phyloP scores from a whole-genome alignment of 331 rosid genomes.

The Acacia concinna region DNA sequence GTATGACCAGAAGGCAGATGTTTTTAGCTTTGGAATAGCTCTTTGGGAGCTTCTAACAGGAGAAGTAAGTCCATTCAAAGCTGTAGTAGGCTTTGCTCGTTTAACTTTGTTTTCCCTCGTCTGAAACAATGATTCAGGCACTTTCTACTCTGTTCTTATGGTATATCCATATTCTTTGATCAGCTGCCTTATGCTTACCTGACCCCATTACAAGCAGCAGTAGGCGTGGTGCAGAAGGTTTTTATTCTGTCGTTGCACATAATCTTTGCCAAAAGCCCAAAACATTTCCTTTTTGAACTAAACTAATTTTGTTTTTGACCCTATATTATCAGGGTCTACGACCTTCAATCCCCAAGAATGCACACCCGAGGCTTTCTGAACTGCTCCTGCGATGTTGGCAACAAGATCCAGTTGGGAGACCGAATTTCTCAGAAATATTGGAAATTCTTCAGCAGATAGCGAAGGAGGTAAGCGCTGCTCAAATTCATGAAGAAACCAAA shows the following conservation, averaged over 20 bases:
- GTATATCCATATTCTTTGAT: constrained; percentile 30
- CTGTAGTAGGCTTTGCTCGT: constrained; percentile 14
- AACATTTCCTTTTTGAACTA: constrained; percentile 2
- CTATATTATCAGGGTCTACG: constrained; percentile 66
- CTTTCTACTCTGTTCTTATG: constrained; percentile 24
- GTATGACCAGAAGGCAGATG: constrained; percentile 92
- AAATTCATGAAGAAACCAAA: background rate
- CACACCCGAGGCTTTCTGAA: constrained; percentile 73
- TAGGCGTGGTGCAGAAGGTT: constrained; percentile 99
- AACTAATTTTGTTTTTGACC: constrained; percentile 24
- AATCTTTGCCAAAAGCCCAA: background rate
- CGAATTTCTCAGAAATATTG: constrained; percentile 68
- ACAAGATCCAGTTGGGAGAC: constrained; percentile 76
- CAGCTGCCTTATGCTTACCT: constrained; percentile 87
- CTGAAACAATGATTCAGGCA: constrained; percentile 8
- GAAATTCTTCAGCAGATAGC: constrained; percentile 69
- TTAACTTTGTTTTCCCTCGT: constrained; percentile 2
- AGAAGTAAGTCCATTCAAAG: constrained; percentile 61
- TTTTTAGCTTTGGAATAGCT: constrained; percentile 92
- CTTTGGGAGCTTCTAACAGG: constrained; percentile 99
- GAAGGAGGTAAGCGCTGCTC: constrained; percentile 62
- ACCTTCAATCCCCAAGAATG: constrained; percentile 76
- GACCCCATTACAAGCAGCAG: constrained; percentile 99
- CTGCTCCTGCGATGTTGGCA: constrained; percentile 92
- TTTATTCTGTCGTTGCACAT: constrained; percentile 23